Conservation (phyloP, 129 eudicot species). For the Apium graveolens region DNA sequence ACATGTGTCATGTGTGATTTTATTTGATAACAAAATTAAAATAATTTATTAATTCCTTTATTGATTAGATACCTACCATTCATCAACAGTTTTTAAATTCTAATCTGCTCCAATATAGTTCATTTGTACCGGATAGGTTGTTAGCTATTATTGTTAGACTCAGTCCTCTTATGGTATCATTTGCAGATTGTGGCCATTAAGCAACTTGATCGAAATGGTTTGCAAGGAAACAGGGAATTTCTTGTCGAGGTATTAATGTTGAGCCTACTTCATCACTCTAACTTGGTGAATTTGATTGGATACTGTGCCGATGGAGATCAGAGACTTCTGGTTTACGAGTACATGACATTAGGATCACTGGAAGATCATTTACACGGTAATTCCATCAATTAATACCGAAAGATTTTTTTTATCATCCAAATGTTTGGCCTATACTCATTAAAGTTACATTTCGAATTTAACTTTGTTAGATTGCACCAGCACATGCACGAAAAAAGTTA, state of each 20-base stretch:
- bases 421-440: neutral
- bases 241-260: constrained; percentile 91
- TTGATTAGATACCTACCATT: neutral
- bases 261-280: constrained; percentile 81
- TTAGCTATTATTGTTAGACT: constrained; percentile 9
- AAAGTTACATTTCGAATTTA: neutral
- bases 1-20: neutral
- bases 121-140: neutral
- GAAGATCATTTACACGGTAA: constrained; percentile 95
- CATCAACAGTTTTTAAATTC: neutral
- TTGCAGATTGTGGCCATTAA: constrained; percentile 81
- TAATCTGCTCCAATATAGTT: neutral
- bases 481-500: neutral
- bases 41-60: neutral
- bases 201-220: constrained; percentile 87
- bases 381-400: neutral
- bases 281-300: constrained; percentile 78
- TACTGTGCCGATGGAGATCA: constrained; percentile 96
- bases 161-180: constrained; percentile 4
- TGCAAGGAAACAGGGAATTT: constrained; percentile 89
- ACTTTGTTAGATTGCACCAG: neutral
- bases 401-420: neutral
- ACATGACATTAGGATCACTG: constrained; percentile 82
- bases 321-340: constrained; percentile 79
- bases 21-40: neutral